These are phyloP conservation scores for Thymus mandschuricus DNA, from an alignment of 257 asterid genomes.

Conservation along the genomic window DNA sequence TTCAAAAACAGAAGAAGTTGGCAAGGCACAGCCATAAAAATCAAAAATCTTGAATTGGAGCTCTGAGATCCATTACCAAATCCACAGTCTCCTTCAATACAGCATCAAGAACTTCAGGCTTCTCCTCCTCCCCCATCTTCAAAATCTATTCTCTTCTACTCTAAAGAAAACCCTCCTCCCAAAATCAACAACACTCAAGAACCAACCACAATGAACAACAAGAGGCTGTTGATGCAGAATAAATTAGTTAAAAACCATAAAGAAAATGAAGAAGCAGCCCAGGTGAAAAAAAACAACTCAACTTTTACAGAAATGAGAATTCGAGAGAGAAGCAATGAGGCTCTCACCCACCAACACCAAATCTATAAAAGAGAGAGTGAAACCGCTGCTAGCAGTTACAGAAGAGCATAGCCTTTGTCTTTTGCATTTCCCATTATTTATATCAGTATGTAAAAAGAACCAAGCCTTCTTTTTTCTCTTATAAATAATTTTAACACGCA, in stretches of 20 bases:
- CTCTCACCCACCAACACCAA: constrained; percentile 62
- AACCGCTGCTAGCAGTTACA: constrained; percentile 63
- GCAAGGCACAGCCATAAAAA: constrained; percentile 21
- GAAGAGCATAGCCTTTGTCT: constrained; percentile 39
- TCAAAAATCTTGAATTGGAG: constrained; percentile 18
- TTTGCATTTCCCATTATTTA: constrained; percentile 42
- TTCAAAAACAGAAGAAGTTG: constrained; percentile 13
- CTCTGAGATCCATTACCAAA: constrained; percentile 95
- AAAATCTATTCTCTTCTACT: constrained; percentile 26
- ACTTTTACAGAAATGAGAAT: constrained; percentile 31
- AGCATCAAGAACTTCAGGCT: constrained; percentile 94
- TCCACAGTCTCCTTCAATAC: constrained; percentile 96
- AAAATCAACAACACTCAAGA: constrained; percentile 41
- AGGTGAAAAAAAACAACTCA: constrained; percentile 32
- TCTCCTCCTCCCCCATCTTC: constrained; percentile 70
- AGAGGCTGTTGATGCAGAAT: constrained; percentile 28
- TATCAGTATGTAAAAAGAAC: constrained; percentile 22
- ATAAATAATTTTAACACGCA: neutral
- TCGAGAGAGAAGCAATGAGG: constrained; percentile 36
- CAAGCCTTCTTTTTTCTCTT: neutral
- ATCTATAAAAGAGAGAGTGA: constrained; percentile 50
- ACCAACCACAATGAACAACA: constrained; percentile 43
- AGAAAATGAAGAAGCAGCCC: constrained; percentile 26
- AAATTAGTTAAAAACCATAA: constrained; percentile 8
- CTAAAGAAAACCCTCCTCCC: constrained; percentile 23